A percentile compares a stretch with the other conserved stretches of the same genome.
Conservation (phyloP, 108 stramenopile species). For the Mayamaea pseudoterrestris region DNA sequence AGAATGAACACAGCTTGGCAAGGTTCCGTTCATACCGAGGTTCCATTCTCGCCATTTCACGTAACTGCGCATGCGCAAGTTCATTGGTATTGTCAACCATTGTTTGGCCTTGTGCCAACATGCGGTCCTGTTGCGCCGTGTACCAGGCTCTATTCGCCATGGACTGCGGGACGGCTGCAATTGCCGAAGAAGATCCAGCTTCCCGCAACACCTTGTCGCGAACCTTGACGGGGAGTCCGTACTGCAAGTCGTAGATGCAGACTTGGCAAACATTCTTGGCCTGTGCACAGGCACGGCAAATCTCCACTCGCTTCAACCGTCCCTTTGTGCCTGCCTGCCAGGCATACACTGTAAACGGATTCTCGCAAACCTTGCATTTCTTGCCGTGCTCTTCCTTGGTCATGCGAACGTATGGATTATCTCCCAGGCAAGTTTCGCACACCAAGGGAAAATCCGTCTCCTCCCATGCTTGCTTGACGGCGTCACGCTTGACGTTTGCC, state of each 20-base stretch:
- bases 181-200: slow-evolving; percentile 26
- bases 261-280: slow-evolving; percentile 98
- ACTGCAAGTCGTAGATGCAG: slow-evolving; percentile 96
- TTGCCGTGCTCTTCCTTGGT: slow-evolving; percentile 86
- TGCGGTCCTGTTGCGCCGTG: slow-evolving; percentile 67
- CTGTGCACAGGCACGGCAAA: slow-evolving; percentile 92
- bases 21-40: slow-evolving; percentile 92
- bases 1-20: slow-evolving; percentile 93
- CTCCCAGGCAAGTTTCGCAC: slow-evolving; percentile 98
- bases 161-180: slow-evolving; percentile 71
- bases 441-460: slow-evolving; percentile 94
- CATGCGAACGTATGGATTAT: slow-evolving; percentile 98
- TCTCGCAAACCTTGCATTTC: slow-evolving; percentile 94
- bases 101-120: slow-evolving; percentile 55
- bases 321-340: slow-evolving; percentile 96
- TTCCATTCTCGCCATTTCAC: slow-evolving; percentile 85
- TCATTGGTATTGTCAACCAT: slow-evolving; percentile 35
- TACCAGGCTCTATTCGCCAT: slow-evolving; percentile 80
- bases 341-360: slow-evolving; percentile 92
- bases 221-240: slow-evolving; percentile 89
- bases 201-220: slow-evolving; percentile 85
- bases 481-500: slow-evolving; percentile 74
- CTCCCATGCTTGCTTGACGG: slow-evolving; percentile 86
- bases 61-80: slow-evolving; percentile 62
- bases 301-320: slow-evolving; percentile 89